These are phyloP conservation scores for Spinacia oleracea DNA, from an alignment of 179 eudicot species.

Conservation along the genomic window DNA sequence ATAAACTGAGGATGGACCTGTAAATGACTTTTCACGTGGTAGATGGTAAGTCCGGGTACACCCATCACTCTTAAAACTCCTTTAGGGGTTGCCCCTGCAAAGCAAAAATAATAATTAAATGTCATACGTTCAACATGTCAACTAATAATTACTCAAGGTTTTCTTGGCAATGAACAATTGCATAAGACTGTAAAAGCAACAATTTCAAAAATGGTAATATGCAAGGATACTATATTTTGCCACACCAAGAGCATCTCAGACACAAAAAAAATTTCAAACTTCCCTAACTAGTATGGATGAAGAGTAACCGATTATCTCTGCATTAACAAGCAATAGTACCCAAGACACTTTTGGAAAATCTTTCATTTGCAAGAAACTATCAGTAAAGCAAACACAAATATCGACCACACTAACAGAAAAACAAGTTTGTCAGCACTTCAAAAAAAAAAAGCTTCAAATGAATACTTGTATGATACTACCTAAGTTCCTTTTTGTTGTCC, in stretches of 20 bases:
- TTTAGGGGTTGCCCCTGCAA: constrained; percentile 87
- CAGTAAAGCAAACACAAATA: neutral
- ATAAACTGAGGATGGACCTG: constrained; percentile 51
- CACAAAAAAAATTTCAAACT: neutral
- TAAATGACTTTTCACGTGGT: constrained; percentile 90
- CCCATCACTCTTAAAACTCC: constrained; percentile 84
- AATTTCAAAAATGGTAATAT: neutral
- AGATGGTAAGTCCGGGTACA: constrained; percentile 79
- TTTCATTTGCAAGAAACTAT: neutral
- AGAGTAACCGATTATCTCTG: neutral
- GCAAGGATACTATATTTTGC: neutral
- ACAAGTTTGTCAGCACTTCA: neutral
- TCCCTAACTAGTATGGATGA: neutral
- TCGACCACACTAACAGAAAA: neutral
- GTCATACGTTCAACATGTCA: neutral
- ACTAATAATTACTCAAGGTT: neutral
- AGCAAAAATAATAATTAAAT: constrained; percentile 11
- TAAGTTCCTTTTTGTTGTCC: no score
- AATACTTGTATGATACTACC: neutral
- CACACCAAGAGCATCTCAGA: neutral
- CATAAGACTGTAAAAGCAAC: neutral
- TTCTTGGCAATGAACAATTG: neutral
- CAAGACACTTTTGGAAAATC: neutral
- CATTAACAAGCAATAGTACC: neutral
- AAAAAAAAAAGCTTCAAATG: neutral